Evolutionary conservation across 768 basidiomycete species (phyloP), one percentile per base, ranked within the genome.

Genomic region (Lactarius sanguifluus): DNA sequence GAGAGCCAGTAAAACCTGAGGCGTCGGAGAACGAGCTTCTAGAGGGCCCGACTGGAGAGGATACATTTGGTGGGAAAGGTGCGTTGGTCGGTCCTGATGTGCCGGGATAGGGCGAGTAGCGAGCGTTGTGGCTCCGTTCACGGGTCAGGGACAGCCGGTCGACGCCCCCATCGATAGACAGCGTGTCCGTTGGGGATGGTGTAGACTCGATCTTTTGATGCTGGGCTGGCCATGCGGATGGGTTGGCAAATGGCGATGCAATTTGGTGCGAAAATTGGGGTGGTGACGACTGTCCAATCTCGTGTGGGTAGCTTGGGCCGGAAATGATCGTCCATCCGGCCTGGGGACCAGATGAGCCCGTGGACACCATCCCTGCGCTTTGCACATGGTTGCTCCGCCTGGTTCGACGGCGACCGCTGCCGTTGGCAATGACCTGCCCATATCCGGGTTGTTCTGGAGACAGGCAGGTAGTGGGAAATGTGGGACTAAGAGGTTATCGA

Each of bases 371-470:
- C 7, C 57, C 64, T 15, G 70, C 38, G 41, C 5, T 67, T 58
- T 63, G 65, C 34, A 61, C 45, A 43, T 71, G 65, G 56, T 59
- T 66, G 38, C 38, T 69, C 40, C 66, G 70, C 15, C 67, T 60
- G 30, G 64, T 52, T 45, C 69, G 66, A 23, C 68, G 72, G 38
- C 71, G 64, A 18, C 70, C 65, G 8, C 64, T 54, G 10, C 63
- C 56, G 28, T 63, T 81, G 54, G 87, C 79, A 20, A 93, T 85
- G 57, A 94, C 87, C 74, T 94, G 92, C 28, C 93, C 92, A 75
- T 88, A 95, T 9, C 93, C 92, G 40, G 91, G 85, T 69, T 92
- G 90, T 75, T 92, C 91, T 59, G 92, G 92, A 1, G 91, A 86
- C 60, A 95, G 79, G 74, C 92, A 95, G 34, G 89, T 91, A 62